phyloP scores from a whole-genome alignment of 2,329 filamentous ascomycete species.

The Truncatella angustata region DNA sequence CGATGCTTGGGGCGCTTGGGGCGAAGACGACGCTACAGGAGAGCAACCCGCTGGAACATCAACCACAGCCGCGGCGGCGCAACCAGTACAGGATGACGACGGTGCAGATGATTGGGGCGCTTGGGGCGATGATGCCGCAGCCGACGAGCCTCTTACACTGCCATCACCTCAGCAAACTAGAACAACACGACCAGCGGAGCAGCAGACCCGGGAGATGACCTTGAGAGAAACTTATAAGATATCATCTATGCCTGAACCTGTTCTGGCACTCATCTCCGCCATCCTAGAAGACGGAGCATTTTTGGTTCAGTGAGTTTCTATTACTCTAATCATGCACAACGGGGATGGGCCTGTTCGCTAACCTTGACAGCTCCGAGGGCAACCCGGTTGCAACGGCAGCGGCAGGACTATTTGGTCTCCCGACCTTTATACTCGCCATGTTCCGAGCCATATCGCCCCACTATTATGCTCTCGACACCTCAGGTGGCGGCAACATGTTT shows the following conservation, averaged over 20 bases:
- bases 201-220: constrained; percentile 64
- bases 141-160: not conserved
- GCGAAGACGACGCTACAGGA: constrained; percentile 57
- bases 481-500: constrained; percentile 64
- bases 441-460: constrained; percentile 75
- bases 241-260: constrained; percentile 79
- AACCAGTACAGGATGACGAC: constrained; percentile 25
- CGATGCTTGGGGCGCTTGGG: constrained; percentile 88
- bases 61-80: constrained; percentile 14
- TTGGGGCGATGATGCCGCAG: constrained; percentile 49
- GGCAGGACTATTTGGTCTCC: constrained; percentile 67
- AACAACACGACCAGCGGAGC: not conserved
- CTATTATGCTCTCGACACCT: constrained; percentile 63
- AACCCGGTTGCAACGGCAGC: constrained; percentile 66
- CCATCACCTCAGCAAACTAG: not conserved
- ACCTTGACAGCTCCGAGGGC: constrained; percentile 35
- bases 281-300: constrained; percentile 61
- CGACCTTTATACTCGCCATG: constrained; percentile 72
- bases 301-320: constrained; percentile 45
- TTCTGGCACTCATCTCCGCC: constrained; percentile 64
- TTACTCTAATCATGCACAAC: not conserved
- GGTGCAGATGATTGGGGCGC: constrained; percentile 75
- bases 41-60: constrained; percentile 25
- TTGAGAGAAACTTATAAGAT: constrained; percentile 85
- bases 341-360: constrained; percentile 9